These are phyloP conservation scores for Dactylonectria estremocensis DNA, from an alignment of 2,329 filamentous ascomycete species.

Conservation along the genomic window DNA sequence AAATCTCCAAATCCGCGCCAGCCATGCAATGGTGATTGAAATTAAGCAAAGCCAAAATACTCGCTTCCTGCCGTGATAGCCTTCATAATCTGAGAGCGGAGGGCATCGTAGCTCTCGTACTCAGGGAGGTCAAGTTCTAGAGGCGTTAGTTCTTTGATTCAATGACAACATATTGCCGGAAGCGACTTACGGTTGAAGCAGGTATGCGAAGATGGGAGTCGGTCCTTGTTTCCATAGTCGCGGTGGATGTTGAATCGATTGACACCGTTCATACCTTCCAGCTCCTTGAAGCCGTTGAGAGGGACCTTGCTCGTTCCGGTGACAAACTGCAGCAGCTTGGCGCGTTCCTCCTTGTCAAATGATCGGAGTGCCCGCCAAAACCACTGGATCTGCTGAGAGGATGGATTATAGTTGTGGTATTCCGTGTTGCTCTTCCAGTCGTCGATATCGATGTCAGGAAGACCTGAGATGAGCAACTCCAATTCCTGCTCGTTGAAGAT, in stretches of 20 bases:
- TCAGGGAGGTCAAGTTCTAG: constrained; percentile 97
- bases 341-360: constrained; percentile 98
- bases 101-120: constrained; percentile 94
- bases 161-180: constrained; percentile 52
- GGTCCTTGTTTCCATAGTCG: constrained; percentile 96
- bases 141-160: constrained; percentile 54
- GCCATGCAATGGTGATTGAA: constrained; percentile 39
- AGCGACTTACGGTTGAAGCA: constrained; percentile 95
- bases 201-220: constrained; percentile 95
- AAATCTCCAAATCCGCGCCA: constrained; percentile 38
- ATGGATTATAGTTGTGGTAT: constrained; percentile 96
- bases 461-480: constrained; percentile 94
- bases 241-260: constrained; percentile 99
- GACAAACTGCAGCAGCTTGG: constrained; percentile 97
- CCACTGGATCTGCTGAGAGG: constrained; percentile 98
- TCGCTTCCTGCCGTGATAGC: constrained; percentile 98
- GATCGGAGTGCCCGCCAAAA: constrained; percentile 98
- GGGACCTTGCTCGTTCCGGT: constrained; percentile 99
- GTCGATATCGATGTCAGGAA: constrained; percentile 97
- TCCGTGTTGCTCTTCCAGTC: constrained; percentile 99
- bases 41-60: constrained; percentile 95
- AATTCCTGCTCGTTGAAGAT: constrained; percentile 99
- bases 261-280: constrained; percentile 99
- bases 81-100: constrained; percentile 90
- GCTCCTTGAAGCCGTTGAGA: constrained; percentile 97